These are phyloP conservation scores for Colletotrichum sidae DNA, from an alignment of 2,329 filamentous ascomycete genomes.

Conservation along the genomic window DNA sequence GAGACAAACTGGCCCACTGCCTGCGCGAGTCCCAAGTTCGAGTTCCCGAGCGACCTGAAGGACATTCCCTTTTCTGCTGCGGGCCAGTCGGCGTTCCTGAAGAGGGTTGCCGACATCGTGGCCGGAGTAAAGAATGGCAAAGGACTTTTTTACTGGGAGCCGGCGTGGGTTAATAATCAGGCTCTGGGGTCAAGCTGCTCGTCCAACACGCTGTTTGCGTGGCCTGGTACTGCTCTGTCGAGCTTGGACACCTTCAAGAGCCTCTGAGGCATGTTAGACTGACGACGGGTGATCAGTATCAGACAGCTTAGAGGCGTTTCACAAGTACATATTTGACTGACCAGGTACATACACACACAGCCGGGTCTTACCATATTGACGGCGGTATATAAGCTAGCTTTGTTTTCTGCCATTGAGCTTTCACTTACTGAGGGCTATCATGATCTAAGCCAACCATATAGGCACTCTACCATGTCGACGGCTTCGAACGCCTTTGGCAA, in stretches of 20 bases:
- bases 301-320: too few species aligned
- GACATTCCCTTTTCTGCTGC: constrained; percentile 71
- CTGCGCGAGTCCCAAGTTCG: constrained; percentile 67
- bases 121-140: constrained; percentile 62
- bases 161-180: constrained; percentile 74
- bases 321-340: not conserved
- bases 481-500: too few species aligned
- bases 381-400: too few species aligned
- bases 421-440: too few species aligned
- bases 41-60: constrained; percentile 70
- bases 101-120: constrained; percentile 68
- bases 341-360: not conserved
- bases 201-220: constrained; percentile 72
- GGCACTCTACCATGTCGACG: too few species aligned
- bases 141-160: constrained; percentile 81
- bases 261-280: constrained; percentile 49
- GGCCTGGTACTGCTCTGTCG: constrained; percentile 63
- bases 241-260: constrained; percentile 67
- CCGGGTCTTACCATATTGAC: too few species aligned
- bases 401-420: too few species aligned
- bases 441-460: too few species aligned
- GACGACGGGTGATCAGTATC: not conserved
- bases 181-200: constrained; percentile 73
- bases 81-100: constrained; percentile 72
- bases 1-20: constrained; percentile 78